Conservation (phyloP, 306 rosid genomes). For the Canavalia gladiata region DNA sequence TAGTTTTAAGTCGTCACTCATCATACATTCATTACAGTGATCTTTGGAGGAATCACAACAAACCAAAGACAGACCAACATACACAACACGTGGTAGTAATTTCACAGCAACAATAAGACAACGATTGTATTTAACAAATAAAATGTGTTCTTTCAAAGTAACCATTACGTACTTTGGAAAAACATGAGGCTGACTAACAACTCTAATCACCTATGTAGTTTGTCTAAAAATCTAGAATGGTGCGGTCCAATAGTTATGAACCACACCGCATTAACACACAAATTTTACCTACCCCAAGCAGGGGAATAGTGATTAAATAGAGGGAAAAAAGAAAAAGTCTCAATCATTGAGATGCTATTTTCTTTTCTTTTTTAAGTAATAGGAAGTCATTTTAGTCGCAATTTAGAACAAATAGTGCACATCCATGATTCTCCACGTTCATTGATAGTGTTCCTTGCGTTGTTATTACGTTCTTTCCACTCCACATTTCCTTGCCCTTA, state of each 20-base stretch:
- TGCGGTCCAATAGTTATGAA: constrained; percentile 5
- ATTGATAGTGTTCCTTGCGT: constrained; percentile 52
- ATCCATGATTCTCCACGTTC: constrained; percentile 64
- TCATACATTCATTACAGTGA: no score
- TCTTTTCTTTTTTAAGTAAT: background rate
- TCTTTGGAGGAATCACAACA: no score
- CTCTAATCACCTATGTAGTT: background rate
- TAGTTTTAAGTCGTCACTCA: no score
- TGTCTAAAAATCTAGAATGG: constrained; percentile 13
- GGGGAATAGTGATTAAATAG: constrained; percentile 12
- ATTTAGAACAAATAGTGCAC: constrained; percentile 66
- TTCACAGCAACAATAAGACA: background rate
- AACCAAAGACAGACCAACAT: no score
- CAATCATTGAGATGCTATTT: background rate
- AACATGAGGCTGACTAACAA: constrained; percentile 1
- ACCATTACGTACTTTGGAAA: background rate
- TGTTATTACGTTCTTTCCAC: constrained; percentile 54
- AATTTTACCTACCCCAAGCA: background rate
- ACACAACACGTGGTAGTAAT: no score
- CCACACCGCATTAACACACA: constrained; percentile 5
- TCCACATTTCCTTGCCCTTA: constrained; percentile 73
- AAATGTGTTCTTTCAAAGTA: background rate
- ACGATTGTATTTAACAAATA: constrained; percentile 4
- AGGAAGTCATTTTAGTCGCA: constrained; percentile 49
- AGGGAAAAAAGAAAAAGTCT: background rate